Evolutionary conservation across 108 stramenopile species (phyloP).

Genomic region (Skeletonema grethae): DNA sequence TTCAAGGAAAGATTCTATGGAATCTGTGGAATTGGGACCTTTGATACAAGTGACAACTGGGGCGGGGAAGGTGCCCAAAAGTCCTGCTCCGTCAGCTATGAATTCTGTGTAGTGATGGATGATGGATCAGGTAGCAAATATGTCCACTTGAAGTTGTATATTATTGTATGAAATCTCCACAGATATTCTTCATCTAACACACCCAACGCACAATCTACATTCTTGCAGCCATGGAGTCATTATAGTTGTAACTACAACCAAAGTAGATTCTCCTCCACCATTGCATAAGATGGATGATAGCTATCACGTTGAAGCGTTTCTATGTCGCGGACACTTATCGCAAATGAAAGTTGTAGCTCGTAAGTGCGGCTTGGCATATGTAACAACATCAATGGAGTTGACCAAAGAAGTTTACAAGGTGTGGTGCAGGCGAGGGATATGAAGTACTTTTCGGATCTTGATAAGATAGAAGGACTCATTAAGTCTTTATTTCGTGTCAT

Average conservation of each 20-base stretch:
- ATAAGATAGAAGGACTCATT: neutral
- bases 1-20: slow-evolving; percentile 23
- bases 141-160: neutral
- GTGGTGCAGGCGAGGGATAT: neutral
- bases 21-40: slow-evolving; percentile 23
- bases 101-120: slow-evolving; percentile 12
- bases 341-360: neutral
- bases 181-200: neutral
- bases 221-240: neutral
- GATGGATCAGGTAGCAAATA: neutral
- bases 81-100: slow-evolving; percentile 24
- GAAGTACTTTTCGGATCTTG: neutral
- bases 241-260: too few relatives aligned
- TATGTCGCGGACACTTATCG: neutral
- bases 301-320: neutral
- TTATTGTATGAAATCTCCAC: neutral
- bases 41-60: slow-evolving; percentile 1
- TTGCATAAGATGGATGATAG: too few relatives aligned
- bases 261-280: too few relatives aligned
- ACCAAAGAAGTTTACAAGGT: neutral
- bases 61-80: slow-evolving; percentile 39
- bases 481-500: too few relatives aligned
- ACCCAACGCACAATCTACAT: neutral
- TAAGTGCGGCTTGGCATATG: neutral
- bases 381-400: neutral